Conservation (phyloP, 352 stramenopile species). For the Pythium brassicae region DNA sequence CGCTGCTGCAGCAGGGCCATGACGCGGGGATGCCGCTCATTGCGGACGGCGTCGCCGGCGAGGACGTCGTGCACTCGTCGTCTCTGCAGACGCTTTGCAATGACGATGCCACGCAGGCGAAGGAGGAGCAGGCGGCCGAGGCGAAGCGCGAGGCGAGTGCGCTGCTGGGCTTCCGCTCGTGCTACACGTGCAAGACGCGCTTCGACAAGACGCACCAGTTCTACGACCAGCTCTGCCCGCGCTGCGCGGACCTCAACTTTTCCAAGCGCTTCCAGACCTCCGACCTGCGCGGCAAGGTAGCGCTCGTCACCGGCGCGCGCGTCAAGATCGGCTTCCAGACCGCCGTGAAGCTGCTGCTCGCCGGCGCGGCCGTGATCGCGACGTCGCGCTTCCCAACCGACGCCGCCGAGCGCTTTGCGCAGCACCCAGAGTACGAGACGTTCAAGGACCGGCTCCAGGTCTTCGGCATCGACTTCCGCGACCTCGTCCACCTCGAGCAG, state of each 20-base stretch:
- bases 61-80: conserved; percentile 55
- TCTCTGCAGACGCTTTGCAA: conserved; percentile 59
- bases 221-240: conserved; percentile 94
- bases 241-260: conserved; percentile 93
- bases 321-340: conserved; percentile 98
- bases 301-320: conserved; percentile 92
- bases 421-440: conserved; percentile 89
- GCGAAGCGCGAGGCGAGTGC: conserved; percentile 56
- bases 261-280: conserved; percentile 91
- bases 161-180: conserved; percentile 87
- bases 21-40: conserved; percentile 80
- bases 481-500: conserved; percentile 94
- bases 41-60: conserved; percentile 86
- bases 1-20: conserved; percentile 83
- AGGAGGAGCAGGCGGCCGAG: conserved; percentile 40
- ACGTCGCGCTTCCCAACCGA: conserved; percentile 95
- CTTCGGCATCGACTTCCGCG: conserved; percentile 95
- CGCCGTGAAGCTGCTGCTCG: conserved; percentile 92
- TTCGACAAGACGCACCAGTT: conserved; percentile 96
- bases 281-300: conserved; percentile 87
- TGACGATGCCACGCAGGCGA: conserved; percentile 42
- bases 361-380: conserved; percentile 90
- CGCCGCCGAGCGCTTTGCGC: conserved; percentile 85
- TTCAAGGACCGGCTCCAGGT: conserved; percentile 94
- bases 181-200: conserved; percentile 95